Conservation (phyloP, 2,329 filamentous ascomycete genomes). For the Lachnellula arida region DNA sequence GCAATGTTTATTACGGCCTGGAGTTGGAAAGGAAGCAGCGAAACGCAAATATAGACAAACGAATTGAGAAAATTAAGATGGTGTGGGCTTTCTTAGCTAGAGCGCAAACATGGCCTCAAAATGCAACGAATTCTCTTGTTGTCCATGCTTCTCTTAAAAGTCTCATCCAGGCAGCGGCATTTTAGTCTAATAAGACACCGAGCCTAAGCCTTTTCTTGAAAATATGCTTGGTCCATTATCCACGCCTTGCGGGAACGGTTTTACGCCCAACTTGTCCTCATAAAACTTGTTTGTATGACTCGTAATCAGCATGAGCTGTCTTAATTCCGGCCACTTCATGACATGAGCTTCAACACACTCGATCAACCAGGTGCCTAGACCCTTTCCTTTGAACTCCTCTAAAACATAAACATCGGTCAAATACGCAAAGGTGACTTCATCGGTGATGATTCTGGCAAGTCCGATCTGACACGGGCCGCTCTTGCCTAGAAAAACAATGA, state of each 20-base stretch:
- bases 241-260: slow-evolving; percentile 7
- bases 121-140: no score
- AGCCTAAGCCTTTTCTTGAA: background rate
- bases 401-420: slow-evolving; percentile 65
- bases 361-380: slow-evolving; percentile 63
- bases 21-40: background rate
- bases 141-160: no score
- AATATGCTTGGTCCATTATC: background rate
- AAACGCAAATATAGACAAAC: background rate
- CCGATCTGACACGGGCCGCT: slow-evolving; percentile 43
- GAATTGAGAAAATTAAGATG: no score
- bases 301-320: slow-evolving; percentile 39
- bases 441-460: slow-evolving; percentile 61
- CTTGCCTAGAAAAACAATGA: slow-evolving; percentile 13
- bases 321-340: background rate
- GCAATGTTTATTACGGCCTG: background rate
- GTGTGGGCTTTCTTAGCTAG: no score
- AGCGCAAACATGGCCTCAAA: no score
- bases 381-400: slow-evolving; percentile 53
- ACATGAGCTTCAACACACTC: slow-evolving; percentile 39
- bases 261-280: slow-evolving; percentile 18
- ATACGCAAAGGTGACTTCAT: slow-evolving; percentile 64
- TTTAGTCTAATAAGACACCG: no score
- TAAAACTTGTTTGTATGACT: slow-evolving; percentile 13
- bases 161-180: no score